Base-by-base conservation (phyloP, 2,329 filamentous ascomycete species). In the Penicillium digitatum region DNA sequence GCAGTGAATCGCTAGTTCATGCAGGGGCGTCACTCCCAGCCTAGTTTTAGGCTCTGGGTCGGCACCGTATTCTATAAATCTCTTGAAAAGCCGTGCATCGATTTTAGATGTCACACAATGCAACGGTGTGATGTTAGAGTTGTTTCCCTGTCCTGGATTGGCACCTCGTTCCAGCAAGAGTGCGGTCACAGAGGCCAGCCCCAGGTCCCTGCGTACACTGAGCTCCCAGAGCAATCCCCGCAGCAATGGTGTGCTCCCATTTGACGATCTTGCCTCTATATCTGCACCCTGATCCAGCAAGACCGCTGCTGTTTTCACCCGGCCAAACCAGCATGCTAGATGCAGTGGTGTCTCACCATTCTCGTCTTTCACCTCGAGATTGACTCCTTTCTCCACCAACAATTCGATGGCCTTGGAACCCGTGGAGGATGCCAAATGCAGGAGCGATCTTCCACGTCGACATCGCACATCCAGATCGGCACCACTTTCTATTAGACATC, bases 201-300 rank as follows among this genome's bases (percentile, higher is more conserved):
- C 18, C 44, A 16, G 20, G 18, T 32, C 14, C 2, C 8, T 43
- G 14, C 10, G 12, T 8, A 31, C 35, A n/a, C n/a, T 42, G 24
- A 22, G 7, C n/a, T 54, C 52, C 52, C 52, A 54, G 2, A 38
- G 14, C 14, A 50, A 18, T n/a, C 20, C 47, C 40, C 26, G 8
- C 6, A 39, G 29, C 18, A 63, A 48, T 34, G 61, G 60, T 11
- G 55, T 55, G 24, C 16, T 31, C 10, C 54, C 55, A 24, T 46
- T 35, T 6, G 9, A 12, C 6, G 49, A 46, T 16, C 18, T 26
- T 37, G 54, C 37, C n/a, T 62, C 34, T 10, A 56, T 48, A 40
- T 62, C 26, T 27, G 57, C 56, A 16, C 57, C 58, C 2, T 32
- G 20, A 4, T 54, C 45, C 22, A 64, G 24, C 42, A 64, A 50